Evolutionary conservation across 2,329 filamentous ascomycete species (phyloP).

Genomic region (Pseudogymnoascus verrucosus): DNA sequence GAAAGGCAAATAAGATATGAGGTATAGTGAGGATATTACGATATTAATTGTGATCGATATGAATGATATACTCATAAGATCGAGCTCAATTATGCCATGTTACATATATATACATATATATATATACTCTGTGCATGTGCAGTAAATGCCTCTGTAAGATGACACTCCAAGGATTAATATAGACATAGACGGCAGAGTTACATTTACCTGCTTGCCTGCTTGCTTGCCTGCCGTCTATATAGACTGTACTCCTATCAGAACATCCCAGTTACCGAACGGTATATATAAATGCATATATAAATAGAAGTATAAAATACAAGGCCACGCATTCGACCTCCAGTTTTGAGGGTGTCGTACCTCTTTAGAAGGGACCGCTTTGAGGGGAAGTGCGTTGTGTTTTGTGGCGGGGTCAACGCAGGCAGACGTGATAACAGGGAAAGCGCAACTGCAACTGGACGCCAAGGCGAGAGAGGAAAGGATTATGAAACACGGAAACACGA

Average conservation of each 20-base stretch:
- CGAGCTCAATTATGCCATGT: background rate
- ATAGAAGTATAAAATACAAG: background rate
- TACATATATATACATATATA: background rate
- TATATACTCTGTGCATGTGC: background rate
- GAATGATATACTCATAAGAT: background rate
- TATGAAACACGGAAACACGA: slow-evolving; percentile 1
- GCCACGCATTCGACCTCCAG: background rate
- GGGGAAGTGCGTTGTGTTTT: background rate
- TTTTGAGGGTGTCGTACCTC: background rate
- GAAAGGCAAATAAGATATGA: background rate
- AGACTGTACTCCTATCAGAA: background rate
- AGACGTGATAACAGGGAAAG: background rate
- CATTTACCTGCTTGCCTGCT: background rate
- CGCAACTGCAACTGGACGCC: background rate
- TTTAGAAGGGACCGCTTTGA: background rate
- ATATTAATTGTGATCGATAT: background rate
- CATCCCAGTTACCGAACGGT: background rate
- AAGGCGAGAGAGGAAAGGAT: background rate
- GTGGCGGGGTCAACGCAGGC: background rate
- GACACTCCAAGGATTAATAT: background rate
- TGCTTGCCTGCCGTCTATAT: background rate
- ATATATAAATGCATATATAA: background rate
- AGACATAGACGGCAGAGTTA: background rate
- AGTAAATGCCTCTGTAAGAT: background rate
- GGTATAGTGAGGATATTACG: background rate